These are phyloP conservation scores for Steccherinum ochraceum DNA, from an alignment of 768 basidiomycete genomes.

Conservation along the genomic window DNA sequence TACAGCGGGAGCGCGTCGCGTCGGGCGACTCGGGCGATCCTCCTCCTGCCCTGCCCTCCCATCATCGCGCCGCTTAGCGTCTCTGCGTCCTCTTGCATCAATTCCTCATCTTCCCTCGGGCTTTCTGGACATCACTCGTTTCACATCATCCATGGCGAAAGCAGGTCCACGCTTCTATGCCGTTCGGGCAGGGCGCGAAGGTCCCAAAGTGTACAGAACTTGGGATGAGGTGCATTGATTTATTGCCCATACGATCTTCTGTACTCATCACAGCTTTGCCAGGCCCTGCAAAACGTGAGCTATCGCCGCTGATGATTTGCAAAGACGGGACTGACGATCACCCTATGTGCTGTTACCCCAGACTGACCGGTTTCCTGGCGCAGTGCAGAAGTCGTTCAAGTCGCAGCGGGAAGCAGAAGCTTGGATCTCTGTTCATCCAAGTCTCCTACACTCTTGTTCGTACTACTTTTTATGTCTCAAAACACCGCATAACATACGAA, in stretches of 20 bases:
- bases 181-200: slow-evolving; percentile 50
- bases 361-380: slow-evolving; percentile 35
- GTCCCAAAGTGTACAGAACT: slow-evolving; percentile 46
- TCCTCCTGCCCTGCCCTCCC: background rate
- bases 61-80: no score
- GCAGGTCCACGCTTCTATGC: slow-evolving; percentile 23
- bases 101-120: no score
- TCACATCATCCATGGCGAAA: no score
- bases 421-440: slow-evolving; percentile 33
- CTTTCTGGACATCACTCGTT: background rate
- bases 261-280: no score
- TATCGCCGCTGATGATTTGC: no score
- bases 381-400: slow-evolving; percentile 47
- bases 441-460: slow-evolving; percentile 3
- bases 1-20: background rate
- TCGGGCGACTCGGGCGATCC: background rate
- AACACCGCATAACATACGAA: background rate
- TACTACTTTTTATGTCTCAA: slow-evolving; percentile 3
- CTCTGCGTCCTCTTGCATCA: no score
- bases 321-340: no score
- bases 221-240: slow-evolving; percentile 54
- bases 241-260: no score
- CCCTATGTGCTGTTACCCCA: no score
- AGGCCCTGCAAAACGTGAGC: no score
- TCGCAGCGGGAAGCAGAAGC: slow-evolving; percentile 39